Evolutionary conservation across 169 alveolate species (phyloP).

Genomic region (Plasmodium vinckei): DNA sequence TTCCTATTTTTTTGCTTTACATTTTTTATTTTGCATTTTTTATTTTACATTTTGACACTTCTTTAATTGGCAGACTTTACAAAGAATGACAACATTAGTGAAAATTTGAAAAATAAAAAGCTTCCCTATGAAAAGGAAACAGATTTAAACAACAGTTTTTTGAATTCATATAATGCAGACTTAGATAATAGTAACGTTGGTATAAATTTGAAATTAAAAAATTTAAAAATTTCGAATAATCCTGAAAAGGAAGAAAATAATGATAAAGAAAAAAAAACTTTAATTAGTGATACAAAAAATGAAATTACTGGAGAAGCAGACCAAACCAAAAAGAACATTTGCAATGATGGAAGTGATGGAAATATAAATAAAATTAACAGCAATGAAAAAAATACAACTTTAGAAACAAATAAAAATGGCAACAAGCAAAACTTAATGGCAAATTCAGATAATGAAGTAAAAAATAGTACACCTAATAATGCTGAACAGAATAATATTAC

Average conservation of each 20-base stretch:
- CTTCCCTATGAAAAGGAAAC: background rate
- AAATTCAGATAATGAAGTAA: too few species aligned
- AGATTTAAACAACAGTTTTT: conserved; percentile 45
- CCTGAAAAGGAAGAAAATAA: conserved; percentile 1
- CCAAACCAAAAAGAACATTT: background rate
- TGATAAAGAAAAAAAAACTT: background rate
- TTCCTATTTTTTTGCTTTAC: too few species aligned
- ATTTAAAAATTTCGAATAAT: conserved; percentile 15
- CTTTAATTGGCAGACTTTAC: conserved; percentile 10
- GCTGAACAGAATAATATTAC: background rate
- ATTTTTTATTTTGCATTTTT: too few species aligned
- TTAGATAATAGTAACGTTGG: conserved; percentile 67
- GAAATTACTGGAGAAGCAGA: background rate
- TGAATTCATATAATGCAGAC: conserved; percentile 50
- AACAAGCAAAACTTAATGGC: background rate
- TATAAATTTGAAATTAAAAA: conserved; percentile 53
- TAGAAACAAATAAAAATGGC: background rate
- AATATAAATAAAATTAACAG: background rate
- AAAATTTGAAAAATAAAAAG: conserved; percentile 49
- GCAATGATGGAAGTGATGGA: background rate
- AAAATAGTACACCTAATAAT: background rate
- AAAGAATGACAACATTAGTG: conserved; percentile 38
- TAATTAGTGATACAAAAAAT: background rate
- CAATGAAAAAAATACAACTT: background rate
- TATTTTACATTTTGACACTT: background rate